A percentile compares a stretch with the other conserved stretches of the same genome.
These are phyloP conservation scores for Uronychia setigera DNA, from an alignment of 73 alveolate genomes.

Conservation along the genomic window DNA sequence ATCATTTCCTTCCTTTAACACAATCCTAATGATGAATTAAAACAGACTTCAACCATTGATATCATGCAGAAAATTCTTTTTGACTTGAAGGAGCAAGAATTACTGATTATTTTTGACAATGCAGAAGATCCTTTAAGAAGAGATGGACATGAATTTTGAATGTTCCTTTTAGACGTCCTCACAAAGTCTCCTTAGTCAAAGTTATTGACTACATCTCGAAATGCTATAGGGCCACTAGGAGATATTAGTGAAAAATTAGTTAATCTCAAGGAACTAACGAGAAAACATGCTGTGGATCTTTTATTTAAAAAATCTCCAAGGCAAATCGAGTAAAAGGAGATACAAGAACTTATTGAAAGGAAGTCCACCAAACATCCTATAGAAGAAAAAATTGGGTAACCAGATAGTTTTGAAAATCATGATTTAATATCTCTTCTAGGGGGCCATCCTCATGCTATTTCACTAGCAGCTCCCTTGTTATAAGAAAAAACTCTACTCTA, in stretches of 20 bases:
- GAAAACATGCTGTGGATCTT: slow-evolving; percentile 28
- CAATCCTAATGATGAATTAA: not conserved
- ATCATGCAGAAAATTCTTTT: slow-evolving; percentile 18
- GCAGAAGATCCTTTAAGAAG: slow-evolving; percentile 30
- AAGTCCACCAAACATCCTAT: slow-evolving; percentile 25
- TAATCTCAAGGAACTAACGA: slow-evolving; percentile 27
- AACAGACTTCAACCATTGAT: not conserved
- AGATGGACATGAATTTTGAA: slow-evolving; percentile 32
- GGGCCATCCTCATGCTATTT: slow-evolving; percentile 68
- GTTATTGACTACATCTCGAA: slow-evolving; percentile 29
- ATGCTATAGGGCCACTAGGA: slow-evolving; percentile 19
- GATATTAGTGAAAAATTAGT: slow-evolving; percentile 37
- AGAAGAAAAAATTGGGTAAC: not conserved
- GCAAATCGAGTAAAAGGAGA: slow-evolving; percentile 31
- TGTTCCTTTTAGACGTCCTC: slow-evolving; percentile 19
- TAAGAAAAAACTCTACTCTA: slow-evolving; percentile 32
- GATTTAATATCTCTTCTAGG: slow-evolving; percentile 31
- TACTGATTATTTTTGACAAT: slow-evolving; percentile 45
- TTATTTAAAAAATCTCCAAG: slow-evolving; percentile 38
- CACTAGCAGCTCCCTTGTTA: slow-evolving; percentile 48
- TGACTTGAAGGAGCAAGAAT: slow-evolving; percentile 18
- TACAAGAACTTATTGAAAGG: slow-evolving; percentile 24
- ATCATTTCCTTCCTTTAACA: slow-evolving; percentile 7
- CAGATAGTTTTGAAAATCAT: slow-evolving; percentile 34
- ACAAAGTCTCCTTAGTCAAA: slow-evolving; percentile 22